Conservation (phyloP, 2,329 filamentous ascomycete species). For the Ophiocordyceps unilateralis region DNA sequence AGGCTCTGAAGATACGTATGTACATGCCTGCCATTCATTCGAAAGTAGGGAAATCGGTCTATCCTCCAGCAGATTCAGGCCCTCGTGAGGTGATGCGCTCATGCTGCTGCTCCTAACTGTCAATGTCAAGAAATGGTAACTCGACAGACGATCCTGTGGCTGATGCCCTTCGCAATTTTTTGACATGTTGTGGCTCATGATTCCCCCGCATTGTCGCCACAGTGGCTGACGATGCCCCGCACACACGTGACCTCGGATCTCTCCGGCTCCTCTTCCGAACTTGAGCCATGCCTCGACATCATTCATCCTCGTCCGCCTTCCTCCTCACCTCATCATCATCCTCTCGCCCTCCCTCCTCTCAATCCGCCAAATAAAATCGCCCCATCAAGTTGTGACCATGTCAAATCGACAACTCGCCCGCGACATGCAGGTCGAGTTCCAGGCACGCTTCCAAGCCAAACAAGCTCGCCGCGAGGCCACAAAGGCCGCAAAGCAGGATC, state of each 20-base stretch:
- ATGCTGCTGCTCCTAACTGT: no score
- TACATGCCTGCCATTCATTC: no score
- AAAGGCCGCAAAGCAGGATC: slow-evolving; percentile 43
- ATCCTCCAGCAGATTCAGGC: no score
- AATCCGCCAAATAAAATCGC: background rate
- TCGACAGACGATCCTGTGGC: background rate
- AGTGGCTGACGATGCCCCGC: background rate
- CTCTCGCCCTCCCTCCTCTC: background rate
- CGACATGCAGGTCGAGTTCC: slow-evolving; percentile 47
- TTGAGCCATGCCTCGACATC: background rate
- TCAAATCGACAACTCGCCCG: slow-evolving; percentile 40
- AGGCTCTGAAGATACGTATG: no score
- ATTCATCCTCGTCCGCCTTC: background rate
- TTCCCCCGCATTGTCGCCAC: background rate
- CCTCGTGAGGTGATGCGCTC: no score
- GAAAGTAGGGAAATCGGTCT: no score
- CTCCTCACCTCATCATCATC: background rate
- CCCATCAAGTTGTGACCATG: slow-evolving; percentile 20
- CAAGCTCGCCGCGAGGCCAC: slow-evolving; percentile 42
- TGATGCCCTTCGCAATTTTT: background rate
- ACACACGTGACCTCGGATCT: background rate
- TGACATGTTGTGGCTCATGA: background rate
- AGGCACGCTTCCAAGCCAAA: slow-evolving; percentile 46
- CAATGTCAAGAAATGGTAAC: no score
- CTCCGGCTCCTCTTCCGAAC: background rate